Conservation (phyloP, 1,139 yeast species). For the Yamadazyma dendronema region DNA sequence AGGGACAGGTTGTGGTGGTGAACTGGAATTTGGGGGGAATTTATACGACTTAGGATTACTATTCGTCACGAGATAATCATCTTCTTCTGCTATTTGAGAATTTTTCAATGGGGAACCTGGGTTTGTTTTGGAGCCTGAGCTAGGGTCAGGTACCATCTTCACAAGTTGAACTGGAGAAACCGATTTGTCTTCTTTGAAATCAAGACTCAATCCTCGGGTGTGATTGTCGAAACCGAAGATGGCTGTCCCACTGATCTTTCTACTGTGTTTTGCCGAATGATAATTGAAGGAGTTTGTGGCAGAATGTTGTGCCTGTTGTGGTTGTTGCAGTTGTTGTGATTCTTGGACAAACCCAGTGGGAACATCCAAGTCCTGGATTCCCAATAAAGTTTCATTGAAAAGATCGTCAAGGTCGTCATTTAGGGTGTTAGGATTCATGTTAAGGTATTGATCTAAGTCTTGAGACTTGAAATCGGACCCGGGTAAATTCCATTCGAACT, state of each 20-base stretch:
- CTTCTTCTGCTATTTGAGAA: slow-evolving; percentile 20
- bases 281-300: slow-evolving; percentile 14
- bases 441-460: slow-evolving; percentile 38
- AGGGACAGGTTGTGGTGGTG: slow-evolving; percentile 2
- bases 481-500: slow-evolving; percentile 32
- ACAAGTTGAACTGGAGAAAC: slow-evolving; percentile 39
- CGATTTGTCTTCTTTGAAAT: slow-evolving; percentile 30
- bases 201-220: slow-evolving; percentile 51
- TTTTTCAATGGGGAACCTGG: slow-evolving; percentile 11
- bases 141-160: slow-evolving; percentile 11
- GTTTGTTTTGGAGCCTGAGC: neutral
- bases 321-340: slow-evolving; percentile 4
- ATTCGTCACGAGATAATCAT: slow-evolving; percentile 43
- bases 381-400: slow-evolving; percentile 43
- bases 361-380: slow-evolving; percentile 53
- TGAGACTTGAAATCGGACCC: slow-evolving; percentile 39
- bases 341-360: slow-evolving; percentile 37
- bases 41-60: slow-evolving; percentile 43
- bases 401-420: slow-evolving; percentile 44
- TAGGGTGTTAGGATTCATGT: slow-evolving; percentile 26
- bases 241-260: slow-evolving; percentile 59
- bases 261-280: slow-evolving; percentile 24
- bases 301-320: slow-evolving; percentile 5
- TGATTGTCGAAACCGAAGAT: slow-evolving; percentile 61
- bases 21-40: slow-evolving; percentile 40